Conservation (phyloP, 2,329 filamentous ascomycete species). For the Myotisia sp. region DNA sequence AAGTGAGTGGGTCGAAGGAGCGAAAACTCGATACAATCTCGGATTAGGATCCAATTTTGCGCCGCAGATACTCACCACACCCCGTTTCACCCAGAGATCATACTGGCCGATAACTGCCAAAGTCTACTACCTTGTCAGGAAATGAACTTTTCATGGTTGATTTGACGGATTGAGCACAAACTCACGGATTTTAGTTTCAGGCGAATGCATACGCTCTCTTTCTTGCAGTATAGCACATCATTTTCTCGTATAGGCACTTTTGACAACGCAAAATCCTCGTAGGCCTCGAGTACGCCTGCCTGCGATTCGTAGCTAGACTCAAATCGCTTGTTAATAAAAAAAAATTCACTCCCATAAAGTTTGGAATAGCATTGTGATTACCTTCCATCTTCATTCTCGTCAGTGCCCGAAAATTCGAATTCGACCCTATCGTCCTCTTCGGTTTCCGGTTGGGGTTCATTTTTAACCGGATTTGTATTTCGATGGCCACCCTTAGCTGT, state of each 20-base stretch:
- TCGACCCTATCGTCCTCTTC: constrained; percentile 7
- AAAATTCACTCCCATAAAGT: too few relatives aligned
- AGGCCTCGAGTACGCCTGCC: neutral
- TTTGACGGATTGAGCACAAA: neutral
- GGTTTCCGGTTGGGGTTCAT: too few relatives aligned
- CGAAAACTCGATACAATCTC: constrained; percentile 36
- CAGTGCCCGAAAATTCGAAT: neutral
- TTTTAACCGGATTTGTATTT: too few relatives aligned
- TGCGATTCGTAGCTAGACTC: too few relatives aligned
- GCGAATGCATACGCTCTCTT: constrained; percentile 25
- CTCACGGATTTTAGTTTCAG: constrained; percentile 28
- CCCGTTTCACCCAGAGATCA: constrained; percentile 42
- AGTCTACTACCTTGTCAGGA: constrained; percentile 19
- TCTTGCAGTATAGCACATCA: constrained; percentile 26
- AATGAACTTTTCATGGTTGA: constrained; percentile 12
- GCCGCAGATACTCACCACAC: constrained; percentile 43
- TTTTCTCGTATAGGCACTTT: constrained; percentile 24
- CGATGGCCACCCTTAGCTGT: too few relatives aligned
- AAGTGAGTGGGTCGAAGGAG: constrained; percentile 43
- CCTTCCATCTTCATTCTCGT: neutral
- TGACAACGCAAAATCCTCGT: constrained; percentile 28
- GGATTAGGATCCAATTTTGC: constrained; percentile 39
- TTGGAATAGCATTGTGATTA: too few relatives aligned
- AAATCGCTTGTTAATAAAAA: too few relatives aligned
- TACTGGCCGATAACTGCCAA: constrained; percentile 39